These are phyloP conservation scores for Epichloe sibirici DNA, from an alignment of 2,329 filamentous ascomycete genomes.

Conservation along the genomic window DNA sequence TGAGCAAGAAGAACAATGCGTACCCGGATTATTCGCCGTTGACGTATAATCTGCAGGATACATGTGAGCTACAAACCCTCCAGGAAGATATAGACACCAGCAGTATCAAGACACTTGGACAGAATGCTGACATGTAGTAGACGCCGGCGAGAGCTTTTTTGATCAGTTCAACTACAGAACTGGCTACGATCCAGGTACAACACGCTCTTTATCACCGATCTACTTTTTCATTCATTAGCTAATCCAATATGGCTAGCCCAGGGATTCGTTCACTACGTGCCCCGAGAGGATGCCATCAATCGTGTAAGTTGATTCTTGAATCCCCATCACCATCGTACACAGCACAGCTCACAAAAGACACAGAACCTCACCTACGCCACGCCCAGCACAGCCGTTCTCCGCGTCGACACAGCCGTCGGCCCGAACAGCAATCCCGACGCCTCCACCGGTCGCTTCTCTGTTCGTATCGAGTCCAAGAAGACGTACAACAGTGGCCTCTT, in stretches of 20 bases:
- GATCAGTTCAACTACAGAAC: slow-evolving; percentile 42
- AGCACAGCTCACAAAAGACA: background rate
- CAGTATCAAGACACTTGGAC: background rate
- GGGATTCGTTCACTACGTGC: slow-evolving; percentile 44
- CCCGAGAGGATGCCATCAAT: slow-evolving; percentile 25
- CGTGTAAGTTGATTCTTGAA: slow-evolving; percentile 23
- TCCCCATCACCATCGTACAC: background rate
- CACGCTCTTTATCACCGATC: background rate
- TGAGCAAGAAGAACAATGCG: slow-evolving; percentile 21
- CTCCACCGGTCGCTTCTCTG: slow-evolving; percentile 48
- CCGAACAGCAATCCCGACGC: slow-evolving; percentile 35
- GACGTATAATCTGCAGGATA: slow-evolving; percentile 35
- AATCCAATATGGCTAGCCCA: slow-evolving; percentile 16
- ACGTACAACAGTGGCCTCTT: slow-evolving; percentile 53
- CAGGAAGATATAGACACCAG: background rate
- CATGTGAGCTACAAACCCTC: slow-evolving; percentile 26
- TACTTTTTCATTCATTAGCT: background rate
- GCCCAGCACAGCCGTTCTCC: slow-evolving; percentile 38
- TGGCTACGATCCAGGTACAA: slow-evolving; percentile 35
- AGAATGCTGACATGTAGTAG: slow-evolving; percentile 16
- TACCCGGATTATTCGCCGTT: slow-evolving; percentile 38
- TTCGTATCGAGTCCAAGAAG: slow-evolving; percentile 48
- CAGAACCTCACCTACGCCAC: slow-evolving; percentile 53
- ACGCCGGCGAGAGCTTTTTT: slow-evolving; percentile 38
- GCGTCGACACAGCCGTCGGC: slow-evolving; percentile 47